phyloP scores from a whole-genome alignment of 2,329 filamentous ascomycete species.

The Clathrospora elynae region DNA sequence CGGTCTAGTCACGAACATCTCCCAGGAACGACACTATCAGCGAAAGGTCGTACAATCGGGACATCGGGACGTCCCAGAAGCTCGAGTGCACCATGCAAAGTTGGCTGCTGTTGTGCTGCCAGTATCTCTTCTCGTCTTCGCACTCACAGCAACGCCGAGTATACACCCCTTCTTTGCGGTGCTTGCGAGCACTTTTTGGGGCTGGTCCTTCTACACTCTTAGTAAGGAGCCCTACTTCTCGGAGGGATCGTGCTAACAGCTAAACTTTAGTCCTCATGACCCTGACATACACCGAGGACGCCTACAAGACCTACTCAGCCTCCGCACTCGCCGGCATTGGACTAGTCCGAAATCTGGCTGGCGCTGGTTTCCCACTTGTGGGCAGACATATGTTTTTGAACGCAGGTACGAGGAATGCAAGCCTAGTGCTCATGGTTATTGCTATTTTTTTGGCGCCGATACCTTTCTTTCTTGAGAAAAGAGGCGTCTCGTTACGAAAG shows the following conservation, averaged over 20 bases:
- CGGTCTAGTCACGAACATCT: slow-evolving; percentile 53
- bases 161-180: slow-evolving; percentile 53
- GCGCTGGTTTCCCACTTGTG: slow-evolving; percentile 42
- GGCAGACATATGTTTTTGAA: slow-evolving; percentile 39
- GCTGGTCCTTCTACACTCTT: slow-evolving; percentile 57
- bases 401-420: slow-evolving; percentile 40
- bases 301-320: slow-evolving; percentile 54
- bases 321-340: slow-evolving; percentile 52
- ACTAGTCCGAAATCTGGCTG: slow-evolving; percentile 47
- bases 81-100: slow-evolving; percentile 50
- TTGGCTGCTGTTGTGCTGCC: slow-evolving; percentile 49
- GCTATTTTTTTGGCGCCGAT: slow-evolving; percentile 40
- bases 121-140: slow-evolving; percentile 44
- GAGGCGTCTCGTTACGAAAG: slow-evolving; percentile 42
- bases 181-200: slow-evolving; percentile 56
- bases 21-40: slow-evolving; percentile 54
- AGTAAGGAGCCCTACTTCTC: slow-evolving; percentile 35
- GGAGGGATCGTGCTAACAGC: slow-evolving; percentile 1
- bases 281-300: slow-evolving; percentile 56
- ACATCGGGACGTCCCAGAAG: slow-evolving; percentile 50
- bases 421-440: slow-evolving; percentile 35
- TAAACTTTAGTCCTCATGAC: slow-evolving; percentile 50
- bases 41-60: slow-evolving; percentile 38
- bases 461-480: slow-evolving; percentile 42
- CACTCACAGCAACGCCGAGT: slow-evolving; percentile 39